Base-by-base conservation (phyloP, 371 early-diverging fungal species). In the Edhazardia aedis region DNA sequence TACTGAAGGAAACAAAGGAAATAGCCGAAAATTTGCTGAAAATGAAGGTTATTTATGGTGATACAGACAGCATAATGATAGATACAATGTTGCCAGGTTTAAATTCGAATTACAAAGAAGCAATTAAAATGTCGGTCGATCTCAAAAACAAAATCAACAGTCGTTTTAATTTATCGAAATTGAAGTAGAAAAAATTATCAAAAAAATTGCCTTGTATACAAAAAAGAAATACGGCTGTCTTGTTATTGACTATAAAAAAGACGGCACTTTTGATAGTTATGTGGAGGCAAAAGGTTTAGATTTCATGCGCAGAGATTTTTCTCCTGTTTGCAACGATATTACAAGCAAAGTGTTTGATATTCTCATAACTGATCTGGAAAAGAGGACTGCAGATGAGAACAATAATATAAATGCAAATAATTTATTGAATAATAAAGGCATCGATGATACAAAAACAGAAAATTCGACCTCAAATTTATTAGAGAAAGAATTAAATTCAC, bases 31-130 rank as follows among this genome's bases (percentile, higher is more conserved):
- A 61, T 36, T 11, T 53, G 38, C 40, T 57, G 18, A 53, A 60
- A 19, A 30, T 65, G 70, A 43, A 47, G 65, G 89, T 95, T 12
- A 87, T 99, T 68, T 99, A 99, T 71, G 99, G 99, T 61, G 99
- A 99, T 70, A 99, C 99, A 0, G 99, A 99, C 72, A 93, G 94
- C 1, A 88, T 99, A 57, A 96, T 99, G 96, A 87, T 99, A 45
- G 75, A 93, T 65, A 91, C 91, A 2, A 79, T 81, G 55, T 78
- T 80, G n/a, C 71, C 62, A 9, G 78, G 82, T n/a, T 60, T 84
- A 0, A 65, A 67, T 0, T 75, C 36, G 7, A 59, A 64, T 42
- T 29, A 48, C 26, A 55, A 23, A 11, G 38, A 82, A 40, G 88
- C 84, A 42, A 76, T 79, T 39, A 78, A 85, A 33, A 76, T 88